phyloP scores from a whole-genome alignment of 148 eudicot genomes.

The Beta vulgaris region DNA sequence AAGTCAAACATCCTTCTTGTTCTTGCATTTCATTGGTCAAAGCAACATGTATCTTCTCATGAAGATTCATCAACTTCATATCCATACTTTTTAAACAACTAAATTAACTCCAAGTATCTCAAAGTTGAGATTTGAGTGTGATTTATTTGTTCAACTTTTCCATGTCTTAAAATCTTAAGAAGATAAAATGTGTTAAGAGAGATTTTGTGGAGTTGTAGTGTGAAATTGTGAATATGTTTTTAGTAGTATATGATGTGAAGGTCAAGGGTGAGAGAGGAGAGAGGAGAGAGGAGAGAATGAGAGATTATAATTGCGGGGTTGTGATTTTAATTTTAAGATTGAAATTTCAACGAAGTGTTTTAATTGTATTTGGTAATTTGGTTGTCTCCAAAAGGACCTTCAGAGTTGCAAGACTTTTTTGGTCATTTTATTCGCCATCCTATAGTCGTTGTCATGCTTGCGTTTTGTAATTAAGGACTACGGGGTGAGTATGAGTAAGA shows the following conservation, averaged over 20 bases:
- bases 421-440: background rate
- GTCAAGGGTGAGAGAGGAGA: background rate
- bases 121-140: background rate
- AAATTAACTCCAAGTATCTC: background rate
- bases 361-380: background rate
- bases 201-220: background rate
- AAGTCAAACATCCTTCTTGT: conserved; percentile 54
- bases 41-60: conserved; percentile 68
- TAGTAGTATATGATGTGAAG: too few relatives aligned
- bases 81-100: background rate
- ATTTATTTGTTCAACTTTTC: too few relatives aligned
- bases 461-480: too few relatives aligned
- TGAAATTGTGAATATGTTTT: conserved; percentile 1
- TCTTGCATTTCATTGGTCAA: conserved; percentile 49
- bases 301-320: background rate
- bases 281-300: background rate
- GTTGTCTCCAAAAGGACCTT: background rate
- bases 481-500: too few relatives aligned
- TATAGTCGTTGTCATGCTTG: too few relatives aligned
- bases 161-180: too few relatives aligned
- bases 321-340: background rate
- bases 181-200: background rate
- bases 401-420: background rate
- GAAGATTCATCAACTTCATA: conserved; percentile 15
- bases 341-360: conserved; percentile 16